Conservation (phyloP, 257 asterid species). For the Solanum pinnatisectum region DNA sequence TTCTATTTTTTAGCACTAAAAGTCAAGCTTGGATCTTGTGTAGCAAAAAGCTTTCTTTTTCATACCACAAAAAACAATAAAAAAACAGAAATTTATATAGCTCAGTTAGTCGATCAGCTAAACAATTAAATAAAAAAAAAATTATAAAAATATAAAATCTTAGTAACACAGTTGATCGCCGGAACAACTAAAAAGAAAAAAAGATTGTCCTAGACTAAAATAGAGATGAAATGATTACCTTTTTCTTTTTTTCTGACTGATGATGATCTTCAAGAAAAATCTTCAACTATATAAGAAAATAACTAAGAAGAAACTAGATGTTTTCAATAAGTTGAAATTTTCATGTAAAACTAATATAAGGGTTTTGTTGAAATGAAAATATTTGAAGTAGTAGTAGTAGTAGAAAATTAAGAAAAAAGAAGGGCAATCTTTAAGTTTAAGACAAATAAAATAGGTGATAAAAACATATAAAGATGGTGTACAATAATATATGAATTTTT, state of each 20-base stretch:
- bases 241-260: not conserved
- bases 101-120: not conserved
- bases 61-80: not conserved
- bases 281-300: not conserved
- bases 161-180: too few species aligned
- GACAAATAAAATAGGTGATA: not conserved
- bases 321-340: not conserved
- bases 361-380: not conserved
- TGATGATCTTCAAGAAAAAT: not conserved
- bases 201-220: not conserved
- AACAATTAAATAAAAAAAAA: rapidly evolving
- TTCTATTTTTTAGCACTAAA: not conserved
- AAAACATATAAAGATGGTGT: conserved; percentile 1
- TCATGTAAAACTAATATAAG: not conserved
- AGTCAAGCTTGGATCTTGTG: not conserved
- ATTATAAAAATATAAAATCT: not conserved
- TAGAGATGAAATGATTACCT: not conserved
- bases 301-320: not conserved
- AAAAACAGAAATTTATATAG: rapidly evolving
- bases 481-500: not conserved
- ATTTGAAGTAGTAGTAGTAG: too few species aligned
- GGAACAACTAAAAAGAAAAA: not conserved
- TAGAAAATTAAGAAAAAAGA: not conserved
- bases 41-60: not conserved
- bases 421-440: not conserved